Evolutionary conservation across 192 early-diverging fungal species (phyloP).

Genomic region (Mortierella antarctica): DNA sequence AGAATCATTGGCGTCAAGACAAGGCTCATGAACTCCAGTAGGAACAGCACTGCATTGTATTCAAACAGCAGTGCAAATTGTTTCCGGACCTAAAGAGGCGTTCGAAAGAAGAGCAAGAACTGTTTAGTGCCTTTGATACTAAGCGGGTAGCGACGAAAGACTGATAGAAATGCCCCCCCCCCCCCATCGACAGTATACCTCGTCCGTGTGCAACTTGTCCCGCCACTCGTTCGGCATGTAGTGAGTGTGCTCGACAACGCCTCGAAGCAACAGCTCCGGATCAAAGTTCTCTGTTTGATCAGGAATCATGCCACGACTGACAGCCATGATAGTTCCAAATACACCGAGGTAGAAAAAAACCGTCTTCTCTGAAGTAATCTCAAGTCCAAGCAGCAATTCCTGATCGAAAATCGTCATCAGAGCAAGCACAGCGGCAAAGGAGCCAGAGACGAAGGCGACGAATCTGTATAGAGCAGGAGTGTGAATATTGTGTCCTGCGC

Average conservation of each 20-base stretch:
- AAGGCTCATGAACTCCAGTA: conserved; percentile 85
- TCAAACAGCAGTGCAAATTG: conserved; percentile 85
- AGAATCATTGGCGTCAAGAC: conserved; percentile 88
- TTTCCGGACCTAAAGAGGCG: conserved; percentile 68
- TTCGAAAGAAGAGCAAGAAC: background rate
- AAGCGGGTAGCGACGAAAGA: background rate
- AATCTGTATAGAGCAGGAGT: conserved; percentile 62
- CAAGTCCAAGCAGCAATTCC: conserved; percentile 88
- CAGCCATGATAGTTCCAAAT: conserved; percentile 86
- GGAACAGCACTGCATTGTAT: conserved; percentile 80
- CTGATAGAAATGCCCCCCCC: too few relatives aligned
- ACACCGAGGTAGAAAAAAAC: conserved; percentile 95
- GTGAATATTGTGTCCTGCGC: too few relatives aligned
- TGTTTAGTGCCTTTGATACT: background rate
- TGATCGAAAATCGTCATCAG: conserved; percentile 87
- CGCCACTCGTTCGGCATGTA: conserved; percentile 92
- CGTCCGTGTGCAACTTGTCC: conserved; percentile 82
- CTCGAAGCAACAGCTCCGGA: conserved; percentile 77
- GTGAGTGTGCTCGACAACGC: conserved; percentile 89
- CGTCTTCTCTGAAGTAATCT: conserved; percentile 88
- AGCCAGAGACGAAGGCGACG: conserved; percentile 88
- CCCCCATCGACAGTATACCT: conserved; percentile 54
- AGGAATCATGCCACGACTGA: conserved; percentile 81
- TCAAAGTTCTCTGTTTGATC: conserved; percentile 88
- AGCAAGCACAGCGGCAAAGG: conserved; percentile 88